phyloP scores from a whole-genome alignment of 257 asterid genomes.

The Parsonsia alboflavescens region DNA sequence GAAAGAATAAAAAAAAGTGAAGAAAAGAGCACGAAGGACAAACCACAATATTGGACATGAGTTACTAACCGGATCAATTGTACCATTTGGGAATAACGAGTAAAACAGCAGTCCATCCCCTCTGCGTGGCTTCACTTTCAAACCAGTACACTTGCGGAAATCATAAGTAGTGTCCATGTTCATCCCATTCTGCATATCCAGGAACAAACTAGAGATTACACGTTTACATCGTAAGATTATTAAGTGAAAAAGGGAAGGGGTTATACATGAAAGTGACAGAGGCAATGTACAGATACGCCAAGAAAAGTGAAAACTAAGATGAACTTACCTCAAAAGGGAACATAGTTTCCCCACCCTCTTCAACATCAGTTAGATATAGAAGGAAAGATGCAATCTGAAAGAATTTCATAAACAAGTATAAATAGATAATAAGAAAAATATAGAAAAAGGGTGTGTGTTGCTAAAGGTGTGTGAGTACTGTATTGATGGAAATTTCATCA shows the following conservation, averaged over 20 bases:
- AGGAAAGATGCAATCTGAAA: conserved; percentile 86
- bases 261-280: not conserved
- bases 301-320: not conserved
- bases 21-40: not conserved
- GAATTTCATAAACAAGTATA: not conserved
- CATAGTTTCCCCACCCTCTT: conserved; percentile 98
- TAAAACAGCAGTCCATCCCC: conserved; percentile 97
- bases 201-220: not conserved
- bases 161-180: conserved; percentile 65
- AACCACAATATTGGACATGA: not conserved
- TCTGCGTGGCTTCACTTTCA: conserved; percentile 78
- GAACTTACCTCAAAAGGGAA: conserved; percentile 78
- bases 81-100: conserved; percentile 75
- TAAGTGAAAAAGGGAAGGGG: not conserved
- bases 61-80: conserved; percentile 72
- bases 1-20: not conserved
- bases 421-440: not conserved
- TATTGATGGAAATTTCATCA: not conserved
- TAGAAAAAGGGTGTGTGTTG: not conserved
- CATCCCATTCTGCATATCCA: conserved; percentile 54
- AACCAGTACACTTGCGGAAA: conserved; percentile 61
- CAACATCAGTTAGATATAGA: conserved; percentile 84
- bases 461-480: not conserved
- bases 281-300: not conserved
- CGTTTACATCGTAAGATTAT: not conserved